A percentile compares a stretch with the other conserved stretches of the same genome.
These are phyloP conservation scores for Ephemerocybe angulata DNA, from an alignment of 768 basidiomycete genomes.

Conservation along the genomic window DNA sequence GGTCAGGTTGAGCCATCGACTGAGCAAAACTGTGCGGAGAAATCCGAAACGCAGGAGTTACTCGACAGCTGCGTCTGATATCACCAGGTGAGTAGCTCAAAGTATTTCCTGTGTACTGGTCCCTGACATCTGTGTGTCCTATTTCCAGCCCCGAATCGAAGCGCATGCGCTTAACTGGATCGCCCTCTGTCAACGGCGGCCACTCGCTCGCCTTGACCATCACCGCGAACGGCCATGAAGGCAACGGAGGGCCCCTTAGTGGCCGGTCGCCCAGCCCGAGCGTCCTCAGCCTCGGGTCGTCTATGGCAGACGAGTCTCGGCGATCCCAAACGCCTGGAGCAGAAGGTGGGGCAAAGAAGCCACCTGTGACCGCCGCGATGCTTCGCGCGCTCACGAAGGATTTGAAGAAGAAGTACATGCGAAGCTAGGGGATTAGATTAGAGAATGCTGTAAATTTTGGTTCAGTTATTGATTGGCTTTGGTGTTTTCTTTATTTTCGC, in stretches of 20 bases:
- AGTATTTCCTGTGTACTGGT: neutral
- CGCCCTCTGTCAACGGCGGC: conserved; percentile 12
- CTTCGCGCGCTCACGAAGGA: conserved; percentile 55
- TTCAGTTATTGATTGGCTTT: too few relatives aligned
- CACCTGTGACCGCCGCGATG: conserved; percentile 62
- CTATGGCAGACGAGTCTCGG: too few relatives aligned
- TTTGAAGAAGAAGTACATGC: conserved; percentile 45
- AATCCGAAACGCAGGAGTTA: conserved; percentile 45
- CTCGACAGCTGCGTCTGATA: conserved; percentile 37
- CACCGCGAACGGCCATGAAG: neutral
- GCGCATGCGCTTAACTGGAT: conserved; percentile 4
- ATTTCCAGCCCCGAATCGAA: conserved; percentile 13
- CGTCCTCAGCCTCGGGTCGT: too few relatives aligned
- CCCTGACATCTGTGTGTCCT: conserved; percentile 2
- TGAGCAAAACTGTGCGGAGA: conserved; percentile 40
- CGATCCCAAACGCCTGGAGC: too few relatives aligned
- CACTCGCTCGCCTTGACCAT: neutral
- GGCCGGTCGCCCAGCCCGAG: conserved; percentile 10
- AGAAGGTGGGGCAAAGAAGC: too few relatives aligned
- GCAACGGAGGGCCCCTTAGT: too few relatives aligned
- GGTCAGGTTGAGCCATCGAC: conserved; percentile 33
- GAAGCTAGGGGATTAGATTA: too few relatives aligned
- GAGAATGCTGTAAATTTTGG: too few relatives aligned
- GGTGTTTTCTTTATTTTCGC: too few relatives aligned
- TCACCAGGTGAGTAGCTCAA: conserved; percentile 35